Evolutionary conservation across 768 basidiomycete genomes (phyloP), one percentile per base, ranked within the genome.

Genomic region (Lactarius sp.): DNA sequence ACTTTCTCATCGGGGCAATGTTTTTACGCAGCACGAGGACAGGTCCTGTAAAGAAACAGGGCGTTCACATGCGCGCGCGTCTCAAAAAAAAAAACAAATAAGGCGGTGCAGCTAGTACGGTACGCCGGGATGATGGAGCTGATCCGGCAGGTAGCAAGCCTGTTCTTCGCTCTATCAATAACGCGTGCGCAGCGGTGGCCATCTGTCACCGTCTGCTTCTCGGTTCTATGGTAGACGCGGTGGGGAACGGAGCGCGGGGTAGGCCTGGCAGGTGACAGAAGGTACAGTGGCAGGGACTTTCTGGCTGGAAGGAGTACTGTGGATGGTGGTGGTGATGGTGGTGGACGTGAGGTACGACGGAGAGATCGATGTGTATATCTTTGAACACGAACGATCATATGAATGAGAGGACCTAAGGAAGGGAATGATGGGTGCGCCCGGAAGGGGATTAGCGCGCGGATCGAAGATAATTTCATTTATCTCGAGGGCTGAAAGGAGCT

Each of bases 391-490:
- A 41, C n/a, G 59, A 60, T 52, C 20, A 42, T 41, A 37, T 36
- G 53, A 27, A 27, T 27, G 27, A 27, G 27, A 27, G 27, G 22
- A 37, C 34, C 31, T 9, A 9, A 18, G 27, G 53, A 27, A n/a
- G n/a, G 31, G 27, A 27, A 14, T 27, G 37, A 22, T 13, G 36
- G 36, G 52, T 49, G 44, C n/a, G 7, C 6, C 61, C 55, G 20
- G 31, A 56, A 50, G 6, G 33, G 51, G 56, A 63, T 53, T 63
- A 63, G 62, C 51, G 51, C 18, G 50, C 47, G 16, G 49, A 63
- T 63, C 62, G 56, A 51, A 58, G 62, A 63, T 42, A 51, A 63
- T 62, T 62, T 62, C 34, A 62, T 44, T 52, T 57, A 36, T 42
- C 36, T 9, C n/a, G 44, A 27, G 8, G 44, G 8, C 56, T 46